These are phyloP conservation scores for Pseudoperonospora humuli DNA, from an alignment of 352 stramenopile genomes.

Conservation along the genomic window DNA sequence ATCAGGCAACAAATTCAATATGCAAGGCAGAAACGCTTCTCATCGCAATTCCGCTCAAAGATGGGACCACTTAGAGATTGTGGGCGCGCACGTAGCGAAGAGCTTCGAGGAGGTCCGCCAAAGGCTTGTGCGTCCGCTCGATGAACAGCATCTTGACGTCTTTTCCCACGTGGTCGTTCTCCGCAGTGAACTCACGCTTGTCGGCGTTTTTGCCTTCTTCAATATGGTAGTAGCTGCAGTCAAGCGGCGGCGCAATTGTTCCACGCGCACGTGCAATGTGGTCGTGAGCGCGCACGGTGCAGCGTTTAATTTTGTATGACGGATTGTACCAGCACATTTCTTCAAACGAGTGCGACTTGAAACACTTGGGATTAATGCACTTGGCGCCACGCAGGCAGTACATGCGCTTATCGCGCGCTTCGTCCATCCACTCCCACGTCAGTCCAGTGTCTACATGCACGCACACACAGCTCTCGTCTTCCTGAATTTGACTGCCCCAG, in stretches of 20 bases:
- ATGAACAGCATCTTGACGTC: constrained; percentile 35
- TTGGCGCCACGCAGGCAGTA: constrained; percentile 25
- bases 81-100: constrained; percentile 19
- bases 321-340: constrained; percentile 49
- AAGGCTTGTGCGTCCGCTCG: constrained; percentile 32
- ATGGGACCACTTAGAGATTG: constrained; percentile 11
- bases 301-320: constrained; percentile 38
- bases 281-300: constrained; percentile 24
- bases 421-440: constrained; percentile 35
- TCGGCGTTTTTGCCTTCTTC: constrained; percentile 30
- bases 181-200: constrained; percentile 26
- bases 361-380: constrained; percentile 29
- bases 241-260: constrained; percentile 22
- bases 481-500: constrained; percentile 30
- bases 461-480: constrained; percentile 37
- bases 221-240: constrained; percentile 31
- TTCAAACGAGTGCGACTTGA: constrained; percentile 37
- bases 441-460: constrained; percentile 38
- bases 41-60: not conserved
- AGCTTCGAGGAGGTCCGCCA: constrained; percentile 26
- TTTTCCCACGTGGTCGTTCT: constrained; percentile 29
- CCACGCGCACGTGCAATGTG: constrained; percentile 20
- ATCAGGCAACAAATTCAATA: constrained; percentile 1
- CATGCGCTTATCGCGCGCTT: constrained; percentile 21
- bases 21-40: constrained; percentile 2